Base-by-base conservation (phyloP, 805 yeast species). In the Lipomyces mesembrius region DNA sequence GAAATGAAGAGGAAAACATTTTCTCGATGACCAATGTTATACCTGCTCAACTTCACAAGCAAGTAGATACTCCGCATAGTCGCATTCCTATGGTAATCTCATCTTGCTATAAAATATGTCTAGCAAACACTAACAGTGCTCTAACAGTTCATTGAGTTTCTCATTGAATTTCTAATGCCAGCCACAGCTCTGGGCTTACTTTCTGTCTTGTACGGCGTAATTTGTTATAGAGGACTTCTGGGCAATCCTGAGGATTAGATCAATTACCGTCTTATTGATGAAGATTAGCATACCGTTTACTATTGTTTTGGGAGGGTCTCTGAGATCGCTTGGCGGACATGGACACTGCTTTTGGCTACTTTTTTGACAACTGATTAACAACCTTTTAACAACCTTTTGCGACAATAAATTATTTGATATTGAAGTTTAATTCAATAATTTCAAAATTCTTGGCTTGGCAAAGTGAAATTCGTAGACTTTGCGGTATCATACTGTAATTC, bases 141-240 rank as follows among this genome's bases (percentile, higher is more conserved):
- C 4, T 8, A 14, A 17, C 11, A 52, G 34, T 0, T 52, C n/a
- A 1, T 25, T 22, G 55, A 25, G 34, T 25, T 1, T 52, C 9
- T 52, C n/a, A 11, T 52, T 22, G 55, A 25, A 29, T 52, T 52
- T 52, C 17, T 52, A 6, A 52, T 52, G 55, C 55, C 55, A 14
- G 34, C 34, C n/a, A 14, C 34, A 5, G 55, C 55, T 2, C 14
- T 52, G 34, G 34, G 29, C 29, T 29, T 52, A 22, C 34, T 52
- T 25, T 17, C 34, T 6, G n/a, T 52, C 22, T 17, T 52, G 29
- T 52, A 52, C 14, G 55, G 55, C 14, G 34, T 52, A 7, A 34
- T 22, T 27, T 52, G 17, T 29, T 52, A 52, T 7, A 8, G 9
- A 8, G 34, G 55, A 52, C 12, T 52, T 29, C 17, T 29, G 29